phyloP scores from a whole-genome alignment of 148 eudicot genomes.

The Rhododendron simsii region DNA sequence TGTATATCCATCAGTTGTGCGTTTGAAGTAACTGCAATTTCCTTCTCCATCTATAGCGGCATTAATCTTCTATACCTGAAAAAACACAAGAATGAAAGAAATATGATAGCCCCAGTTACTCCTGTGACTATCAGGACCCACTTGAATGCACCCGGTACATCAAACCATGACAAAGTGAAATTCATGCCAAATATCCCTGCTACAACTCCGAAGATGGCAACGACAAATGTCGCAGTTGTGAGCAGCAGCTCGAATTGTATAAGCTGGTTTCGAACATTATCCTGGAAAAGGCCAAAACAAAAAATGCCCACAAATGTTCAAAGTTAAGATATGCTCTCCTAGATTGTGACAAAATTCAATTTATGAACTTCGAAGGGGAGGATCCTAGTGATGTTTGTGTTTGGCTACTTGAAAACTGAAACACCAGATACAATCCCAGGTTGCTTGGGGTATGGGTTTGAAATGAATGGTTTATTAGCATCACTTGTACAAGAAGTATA shows the following conservation, averaged over 20 bases:
- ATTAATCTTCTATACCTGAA: slow-evolving; percentile 79
- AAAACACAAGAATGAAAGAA: slow-evolving; percentile 68
- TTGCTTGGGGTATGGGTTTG: not conserved
- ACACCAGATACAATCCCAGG: not conserved
- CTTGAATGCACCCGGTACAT: slow-evolving; percentile 58
- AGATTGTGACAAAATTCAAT: not conserved
- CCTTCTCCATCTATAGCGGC: slow-evolving; percentile 56
- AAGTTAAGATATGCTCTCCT: not conserved
- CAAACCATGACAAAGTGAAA: slow-evolving; percentile 58
- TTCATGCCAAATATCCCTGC: slow-evolving; percentile 98
- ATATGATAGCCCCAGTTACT: slow-evolving; percentile 50
- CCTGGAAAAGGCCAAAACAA: slow-evolving; percentile 39
- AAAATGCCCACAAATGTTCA: not conserved
- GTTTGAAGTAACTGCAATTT: not conserved
- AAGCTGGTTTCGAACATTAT: slow-evolving; percentile 94
- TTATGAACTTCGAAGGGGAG: too few species aligned
- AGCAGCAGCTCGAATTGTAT: slow-evolving; percentile 90
- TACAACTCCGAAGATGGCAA: slow-evolving; percentile 92
- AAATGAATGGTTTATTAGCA: not conserved
- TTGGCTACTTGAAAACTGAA: not conserved
- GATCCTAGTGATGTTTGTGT: not conserved
- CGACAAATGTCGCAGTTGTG: slow-evolving; percentile 93
- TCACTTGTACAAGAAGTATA: not conserved
- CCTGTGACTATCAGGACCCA: slow-evolving; percentile 82
- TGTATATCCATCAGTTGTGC: not conserved